Base-by-base conservation (phyloP, 768 basidiomycete genomes). In the Hericium rajendrae region DNA sequence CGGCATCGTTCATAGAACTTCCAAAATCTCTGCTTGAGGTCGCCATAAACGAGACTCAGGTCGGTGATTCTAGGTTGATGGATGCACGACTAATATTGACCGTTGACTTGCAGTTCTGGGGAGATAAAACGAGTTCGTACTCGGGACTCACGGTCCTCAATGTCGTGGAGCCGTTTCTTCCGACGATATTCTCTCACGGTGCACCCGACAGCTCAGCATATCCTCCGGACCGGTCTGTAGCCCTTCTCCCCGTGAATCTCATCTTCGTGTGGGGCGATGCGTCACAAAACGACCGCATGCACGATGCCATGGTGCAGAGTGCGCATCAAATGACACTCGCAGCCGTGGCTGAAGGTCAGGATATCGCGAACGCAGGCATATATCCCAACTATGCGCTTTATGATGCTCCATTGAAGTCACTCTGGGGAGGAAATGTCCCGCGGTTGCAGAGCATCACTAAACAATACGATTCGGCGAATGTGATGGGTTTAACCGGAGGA, bases 401-500 rank as follows among this genome's bases (percentile, higher is more conserved):
- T 40, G 76, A 76, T 54, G 84, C 82, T 4, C 75, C 82, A 0
- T 54, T 83, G 20, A 67, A 74, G 54, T 58, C 66, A 10, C 70
- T 88, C 28, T 85, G 81, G 60, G 83, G 81, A 2, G 60, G 48
- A 2, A 80, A 84, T 57, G 51, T 86, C 2, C 64, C 65, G 12
- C 66, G 51, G 53, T 62, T 85, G 58, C 59, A 65, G 55, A 59
- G 54, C 11, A 66, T 85, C 15, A 81, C 78, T 63, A 63, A 59
- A 56, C 55, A 51, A 20, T 72, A 80, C 54, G 85, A 88, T 66
- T 85, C 84, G 0, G 53, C 69, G 9, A 74, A 80, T 62, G 74
- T 85, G 41, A 87, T 88, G 84, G 77, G 75, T 15, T 76, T 85
- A 16, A 74, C 84, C n/a, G 84, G 84, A 5, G 85, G 84, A 6